phyloP scores from a whole-genome alignment of 495 filamentous ascomycete species.

The Penicillium diatomitis region DNA sequence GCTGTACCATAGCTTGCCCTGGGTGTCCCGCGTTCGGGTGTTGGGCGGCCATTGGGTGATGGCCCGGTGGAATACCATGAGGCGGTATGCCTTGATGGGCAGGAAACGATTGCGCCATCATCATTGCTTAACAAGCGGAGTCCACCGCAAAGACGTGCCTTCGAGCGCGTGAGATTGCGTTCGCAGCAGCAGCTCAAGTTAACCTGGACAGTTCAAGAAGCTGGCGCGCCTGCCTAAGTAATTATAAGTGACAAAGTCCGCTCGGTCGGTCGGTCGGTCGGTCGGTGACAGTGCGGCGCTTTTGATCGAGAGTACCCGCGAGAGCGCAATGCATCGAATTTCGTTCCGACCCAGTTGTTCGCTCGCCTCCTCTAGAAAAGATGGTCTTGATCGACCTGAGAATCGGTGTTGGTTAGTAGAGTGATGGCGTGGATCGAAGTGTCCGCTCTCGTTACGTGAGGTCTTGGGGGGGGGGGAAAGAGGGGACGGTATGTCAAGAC shows the following conservation, averaged over 20 bases:
- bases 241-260: background rate
- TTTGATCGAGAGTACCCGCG: slow-evolving; percentile 18
- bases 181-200: slow-evolving; percentile 9
- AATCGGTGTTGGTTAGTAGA: slow-evolving; percentile 3
- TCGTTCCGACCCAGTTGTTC: slow-evolving; percentile 17
- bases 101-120: slow-evolving; percentile 61
- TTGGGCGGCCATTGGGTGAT: slow-evolving; percentile 69
- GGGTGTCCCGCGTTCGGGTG: slow-evolving; percentile 55
- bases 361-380: slow-evolving; percentile 19
- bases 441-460: background rate
- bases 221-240: slow-evolving; percentile 29
- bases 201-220: slow-evolving; percentile 13
- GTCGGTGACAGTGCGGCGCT: slow-evolving; percentile 33
- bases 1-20: slow-evolving; percentile 58
- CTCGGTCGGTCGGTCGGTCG: slow-evolving; percentile 27
- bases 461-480: slow-evolving; percentile 10
- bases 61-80: slow-evolving; percentile 66
- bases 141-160: slow-evolving; percentile 26
- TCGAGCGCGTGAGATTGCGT: slow-evolving; percentile 9
- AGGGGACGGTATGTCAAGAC: slow-evolving; percentile 11
- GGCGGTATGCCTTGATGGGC: slow-evolving; percentile 66
- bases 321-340: slow-evolving; percentile 26
- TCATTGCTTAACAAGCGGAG: slow-evolving; percentile 51
- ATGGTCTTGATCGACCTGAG: slow-evolving; percentile 13
- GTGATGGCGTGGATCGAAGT: slow-evolving; percentile 10